A percentile compares a stretch with the other conserved stretches of the same genome.
Evolutionary conservation across 257 asterid genomes (phyloP).

Genomic region (Solanum arcanum): DNA sequence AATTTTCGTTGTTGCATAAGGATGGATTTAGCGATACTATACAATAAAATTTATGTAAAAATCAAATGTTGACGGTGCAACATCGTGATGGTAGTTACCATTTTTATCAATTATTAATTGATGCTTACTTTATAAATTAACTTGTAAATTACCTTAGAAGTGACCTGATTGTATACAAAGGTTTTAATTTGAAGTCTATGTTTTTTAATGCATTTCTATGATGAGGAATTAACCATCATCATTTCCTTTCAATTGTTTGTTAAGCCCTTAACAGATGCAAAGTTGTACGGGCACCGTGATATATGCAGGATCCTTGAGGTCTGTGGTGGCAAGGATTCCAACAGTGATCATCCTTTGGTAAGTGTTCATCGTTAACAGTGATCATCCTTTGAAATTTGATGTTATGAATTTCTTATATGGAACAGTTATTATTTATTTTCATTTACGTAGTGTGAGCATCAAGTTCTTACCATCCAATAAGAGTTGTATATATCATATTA

Average conservation of each 20-base stretch:
- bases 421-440: not conserved
- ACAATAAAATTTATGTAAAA: not conserved
- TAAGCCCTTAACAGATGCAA: conserved; percentile 56
- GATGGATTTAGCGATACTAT: not conserved
- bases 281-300: conserved; percentile 41
- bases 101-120: not conserved
- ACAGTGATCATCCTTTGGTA: conserved; percentile 41
- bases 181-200: not conserved
- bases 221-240: not conserved
- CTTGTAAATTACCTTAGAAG: not conserved
- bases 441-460: not conserved
- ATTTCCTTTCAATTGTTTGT: not conserved
- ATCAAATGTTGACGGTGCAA: not conserved
- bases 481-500: not conserved
- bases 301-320: conserved; percentile 57
- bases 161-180: not conserved
- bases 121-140: not conserved
- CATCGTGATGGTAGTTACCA: not conserved
- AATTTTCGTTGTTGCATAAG: not conserved
- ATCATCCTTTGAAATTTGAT: not conserved
- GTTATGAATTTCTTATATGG: not conserved
- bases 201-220: not conserved
- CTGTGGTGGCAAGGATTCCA: conserved; percentile 40
- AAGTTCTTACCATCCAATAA: not conserved
- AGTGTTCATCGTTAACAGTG: not conserved